Percentiles rank a stretch among this genome's conserved stretches.
phyloP scores from a whole-genome alignment of 495 filamentous ascomycete genomes.

The Margaritispora aquatica region DNA sequence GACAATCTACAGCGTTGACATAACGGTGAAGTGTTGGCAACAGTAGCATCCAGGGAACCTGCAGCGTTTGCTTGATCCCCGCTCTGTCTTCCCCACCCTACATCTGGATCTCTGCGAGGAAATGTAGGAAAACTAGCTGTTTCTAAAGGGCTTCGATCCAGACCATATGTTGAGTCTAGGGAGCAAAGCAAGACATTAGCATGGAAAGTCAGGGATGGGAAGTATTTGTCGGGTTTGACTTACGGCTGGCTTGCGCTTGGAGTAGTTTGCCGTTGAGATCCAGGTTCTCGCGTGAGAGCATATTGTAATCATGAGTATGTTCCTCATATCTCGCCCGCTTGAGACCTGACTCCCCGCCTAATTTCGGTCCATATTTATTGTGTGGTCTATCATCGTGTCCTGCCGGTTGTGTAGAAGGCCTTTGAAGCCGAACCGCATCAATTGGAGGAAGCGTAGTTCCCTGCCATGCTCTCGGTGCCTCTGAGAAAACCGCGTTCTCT shows the following conservation, averaged over 20 bases:
- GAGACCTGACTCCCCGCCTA: slow-evolving; percentile 3
- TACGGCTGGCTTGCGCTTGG: slow-evolving; percentile 6
- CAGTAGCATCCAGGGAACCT: slow-evolving; percentile 6
- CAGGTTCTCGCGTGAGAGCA: slow-evolving; percentile 5
- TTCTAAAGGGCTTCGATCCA: not conserved
- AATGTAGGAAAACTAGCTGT: not conserved
- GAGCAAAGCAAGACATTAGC: slow-evolving; percentile 9
- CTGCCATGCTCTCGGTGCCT: not conserved
- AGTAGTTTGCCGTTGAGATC: slow-evolving; percentile 8
- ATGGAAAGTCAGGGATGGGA: not conserved
- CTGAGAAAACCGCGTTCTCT: slow-evolving; percentile 7
- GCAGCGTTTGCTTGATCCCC: not conserved
- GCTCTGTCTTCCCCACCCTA: slow-evolving; percentile 6
- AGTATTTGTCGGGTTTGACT: not conserved
- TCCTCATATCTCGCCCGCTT: slow-evolving; percentile 17
- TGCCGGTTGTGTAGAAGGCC: not conserved
- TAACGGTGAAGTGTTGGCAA: not conserved
- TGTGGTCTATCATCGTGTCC: not conserved
- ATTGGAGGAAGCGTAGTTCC: slow-evolving; percentile 16
- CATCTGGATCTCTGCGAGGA: not conserved
- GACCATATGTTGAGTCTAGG: not conserved
- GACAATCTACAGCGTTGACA: slow-evolving; percentile 19
- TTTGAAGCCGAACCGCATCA: slow-evolving; percentile 8
- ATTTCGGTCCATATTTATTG: slow-evolving; percentile 1
- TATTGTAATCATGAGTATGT: slow-evolving; percentile 13